phyloP scores from a whole-genome alignment of 176 grass and related monocot genomes.

The Rhynchospora pubera region DNA sequence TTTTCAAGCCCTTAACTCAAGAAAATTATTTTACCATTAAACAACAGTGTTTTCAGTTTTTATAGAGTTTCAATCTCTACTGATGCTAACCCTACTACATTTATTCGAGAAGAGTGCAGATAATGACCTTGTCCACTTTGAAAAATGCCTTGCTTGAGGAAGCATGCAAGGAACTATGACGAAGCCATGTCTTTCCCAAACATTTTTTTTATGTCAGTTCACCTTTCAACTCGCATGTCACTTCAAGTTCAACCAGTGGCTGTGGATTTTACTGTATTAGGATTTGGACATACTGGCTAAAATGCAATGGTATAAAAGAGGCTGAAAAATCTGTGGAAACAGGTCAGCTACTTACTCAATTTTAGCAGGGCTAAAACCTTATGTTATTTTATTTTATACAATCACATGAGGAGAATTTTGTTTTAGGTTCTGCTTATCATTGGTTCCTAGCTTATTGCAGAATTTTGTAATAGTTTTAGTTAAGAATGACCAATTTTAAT shows the following conservation, averaged over 20 bases:
- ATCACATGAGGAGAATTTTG: no score
- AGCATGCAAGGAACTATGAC: conserved; percentile 93
- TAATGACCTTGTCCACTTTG: conserved; percentile 65
- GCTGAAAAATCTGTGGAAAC: no score
- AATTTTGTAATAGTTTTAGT: no score
- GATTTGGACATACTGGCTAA: no score
- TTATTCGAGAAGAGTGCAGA: conserved; percentile 90
- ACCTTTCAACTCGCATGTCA: background rate
- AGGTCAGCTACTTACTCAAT: no score
- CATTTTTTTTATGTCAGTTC: conserved; percentile 88
- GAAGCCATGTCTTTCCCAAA: conserved; percentile 79
- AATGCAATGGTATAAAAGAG: no score
- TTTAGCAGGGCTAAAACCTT: no score
- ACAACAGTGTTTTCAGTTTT: background rate
- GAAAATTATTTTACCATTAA: background rate
- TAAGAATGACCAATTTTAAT: no score
- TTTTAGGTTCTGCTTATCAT: no score
- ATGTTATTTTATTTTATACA: no score
- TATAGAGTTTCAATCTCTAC: background rate
- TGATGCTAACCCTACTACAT: conserved; percentile 16
- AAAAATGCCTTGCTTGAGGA: conserved; percentile 96
- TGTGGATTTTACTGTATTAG: no score
- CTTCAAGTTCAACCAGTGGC: background rate
- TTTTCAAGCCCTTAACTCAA: background rate
- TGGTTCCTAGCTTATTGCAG: no score